Conservation (phyloP, 768 basidiomycete species). For the Tulasnella sp. region DNA sequence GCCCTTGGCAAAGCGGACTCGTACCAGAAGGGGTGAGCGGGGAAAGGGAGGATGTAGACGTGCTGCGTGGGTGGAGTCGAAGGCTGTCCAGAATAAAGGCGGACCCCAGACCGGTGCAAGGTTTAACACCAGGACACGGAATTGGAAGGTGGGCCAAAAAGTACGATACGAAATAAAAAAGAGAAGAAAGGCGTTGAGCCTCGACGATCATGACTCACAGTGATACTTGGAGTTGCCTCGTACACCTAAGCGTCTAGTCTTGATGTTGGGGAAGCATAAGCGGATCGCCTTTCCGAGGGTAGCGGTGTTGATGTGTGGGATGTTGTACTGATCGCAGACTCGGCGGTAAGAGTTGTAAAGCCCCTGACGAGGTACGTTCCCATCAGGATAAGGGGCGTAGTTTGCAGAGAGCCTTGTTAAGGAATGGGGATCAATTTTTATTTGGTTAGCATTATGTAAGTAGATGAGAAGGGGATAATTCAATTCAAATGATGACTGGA, state of each 20-base stretch:
- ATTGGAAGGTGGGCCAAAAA: neutral
- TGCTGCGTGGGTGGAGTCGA: neutral
- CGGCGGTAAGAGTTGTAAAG: constrained; percentile 90
- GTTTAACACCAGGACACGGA: neutral
- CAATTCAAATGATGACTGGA: constrained; percentile 21
- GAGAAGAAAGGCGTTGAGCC: constrained; percentile 3
- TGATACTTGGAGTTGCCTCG: constrained; percentile 96
- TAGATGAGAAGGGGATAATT: neutral
- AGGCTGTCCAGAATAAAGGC: constrained; percentile 11
- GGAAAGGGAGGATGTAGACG: neutral
- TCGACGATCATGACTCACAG: constrained; percentile 51
- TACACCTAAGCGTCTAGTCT: constrained; percentile 87
- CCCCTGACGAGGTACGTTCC: constrained; percentile 89
- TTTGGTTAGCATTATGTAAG: constrained; percentile 9
- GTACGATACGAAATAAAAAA: neutral
- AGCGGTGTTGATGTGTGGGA: constrained; percentile 93
- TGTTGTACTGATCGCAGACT: constrained; percentile 87
- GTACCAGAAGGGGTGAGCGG: neutral
- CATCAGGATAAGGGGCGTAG: constrained; percentile 87
- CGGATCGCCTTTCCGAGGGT: constrained; percentile 93
- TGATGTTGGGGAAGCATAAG: constrained; percentile 90
- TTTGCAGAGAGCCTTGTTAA: constrained; percentile 72
- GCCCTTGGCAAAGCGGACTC: neutral
- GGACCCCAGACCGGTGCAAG: neutral
- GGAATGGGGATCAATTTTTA: neutral